phyloP scores from a whole-genome alignment of 129 eudicot genomes.

The Cynara cardunculus region DNA sequence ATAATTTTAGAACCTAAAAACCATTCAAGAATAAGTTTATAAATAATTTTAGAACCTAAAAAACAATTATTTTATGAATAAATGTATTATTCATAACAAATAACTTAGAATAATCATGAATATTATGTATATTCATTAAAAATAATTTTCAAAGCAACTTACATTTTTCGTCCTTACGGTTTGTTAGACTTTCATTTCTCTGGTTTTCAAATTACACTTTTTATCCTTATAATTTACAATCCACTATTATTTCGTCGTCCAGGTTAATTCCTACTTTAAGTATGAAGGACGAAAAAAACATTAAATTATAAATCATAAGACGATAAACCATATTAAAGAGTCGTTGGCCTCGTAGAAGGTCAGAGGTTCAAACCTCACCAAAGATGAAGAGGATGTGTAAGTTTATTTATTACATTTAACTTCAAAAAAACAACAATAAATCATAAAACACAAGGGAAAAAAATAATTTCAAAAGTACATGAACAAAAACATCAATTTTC shows the following conservation, averaged over 20 bases:
- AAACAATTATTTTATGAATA: neutral
- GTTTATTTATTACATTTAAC: no score
- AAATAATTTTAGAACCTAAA: neutral
- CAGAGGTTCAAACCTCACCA: no score
- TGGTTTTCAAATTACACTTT: neutral
- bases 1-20: neutral
- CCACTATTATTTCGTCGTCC: no score
- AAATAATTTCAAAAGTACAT: neutral
- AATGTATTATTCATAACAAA: neutral
- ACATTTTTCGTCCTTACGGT: neutral
- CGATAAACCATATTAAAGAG: no score
- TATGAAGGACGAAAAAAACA: neutral
- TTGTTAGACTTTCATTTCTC: no score
- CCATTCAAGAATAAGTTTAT: no score
- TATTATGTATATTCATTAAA: neutral
- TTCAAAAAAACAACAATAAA: neutral
- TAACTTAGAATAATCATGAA: neutral
- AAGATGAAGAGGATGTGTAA: no score
- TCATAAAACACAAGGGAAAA: no score
- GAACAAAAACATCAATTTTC: no score
- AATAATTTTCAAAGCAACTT: neutral
- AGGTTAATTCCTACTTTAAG: no score
- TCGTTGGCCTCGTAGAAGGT: no score
- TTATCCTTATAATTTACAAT: no score
- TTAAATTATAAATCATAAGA: neutral